These are phyloP conservation scores for Hanseniaspora lindneri DNA, from an alignment of 805 yeast species.

Conservation along the genomic window DNA sequence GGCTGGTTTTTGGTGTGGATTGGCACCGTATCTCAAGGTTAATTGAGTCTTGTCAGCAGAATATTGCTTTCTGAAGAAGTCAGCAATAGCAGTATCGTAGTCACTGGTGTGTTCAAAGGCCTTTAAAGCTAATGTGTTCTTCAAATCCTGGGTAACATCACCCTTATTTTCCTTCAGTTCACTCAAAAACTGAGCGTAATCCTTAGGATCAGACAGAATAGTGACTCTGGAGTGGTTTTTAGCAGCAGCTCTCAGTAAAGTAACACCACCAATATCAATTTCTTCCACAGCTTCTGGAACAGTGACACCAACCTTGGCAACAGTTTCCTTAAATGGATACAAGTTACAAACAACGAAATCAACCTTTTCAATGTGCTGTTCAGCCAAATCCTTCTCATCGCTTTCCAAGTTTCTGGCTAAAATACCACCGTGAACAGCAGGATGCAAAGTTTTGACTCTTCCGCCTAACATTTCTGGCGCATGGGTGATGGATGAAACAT, in stretches of 20 bases:
- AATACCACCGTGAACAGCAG: slow-evolving; percentile 97
- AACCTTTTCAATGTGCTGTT: slow-evolving; percentile 87
- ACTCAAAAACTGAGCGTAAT: slow-evolving; percentile 74
- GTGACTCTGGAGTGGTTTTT: slow-evolving; percentile 95
- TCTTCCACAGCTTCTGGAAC: slow-evolving; percentile 97
- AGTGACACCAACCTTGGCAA: slow-evolving; percentile 89
- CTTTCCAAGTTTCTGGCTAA: slow-evolving; percentile 84
- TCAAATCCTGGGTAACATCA: slow-evolving; percentile 50
- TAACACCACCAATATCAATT: slow-evolving; percentile 96
- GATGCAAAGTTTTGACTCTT: slow-evolving; percentile 94
- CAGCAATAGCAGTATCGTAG: slow-evolving; percentile 90
- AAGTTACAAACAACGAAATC: slow-evolving; percentile 95
- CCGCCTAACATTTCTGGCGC: slow-evolving; percentile 99
- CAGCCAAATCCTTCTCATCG: slow-evolving; percentile 78
- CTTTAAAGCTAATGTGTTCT: slow-evolving; percentile 80
- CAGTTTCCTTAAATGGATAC: slow-evolving; percentile 96
- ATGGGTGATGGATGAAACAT: slow-evolving; percentile 86
- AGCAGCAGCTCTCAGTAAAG: slow-evolving; percentile 95
- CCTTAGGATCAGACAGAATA: slow-evolving; percentile 86
- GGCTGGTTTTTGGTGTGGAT: slow-evolving; percentile 98
- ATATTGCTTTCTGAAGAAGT: slow-evolving; percentile 94
- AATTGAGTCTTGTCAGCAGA: slow-evolving; percentile 80
- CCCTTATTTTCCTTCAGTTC: slow-evolving; percentile 55
- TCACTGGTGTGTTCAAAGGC: slow-evolving; percentile 98
- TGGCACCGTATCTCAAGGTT: slow-evolving; percentile 95